Percentiles rank a stretch among this genome's conserved stretches.
These are phyloP conservation scores for Phyllosticta ampelicida DNA, from an alignment of 2,329 filamentous ascomycete genomes.

Conservation along the genomic window DNA sequence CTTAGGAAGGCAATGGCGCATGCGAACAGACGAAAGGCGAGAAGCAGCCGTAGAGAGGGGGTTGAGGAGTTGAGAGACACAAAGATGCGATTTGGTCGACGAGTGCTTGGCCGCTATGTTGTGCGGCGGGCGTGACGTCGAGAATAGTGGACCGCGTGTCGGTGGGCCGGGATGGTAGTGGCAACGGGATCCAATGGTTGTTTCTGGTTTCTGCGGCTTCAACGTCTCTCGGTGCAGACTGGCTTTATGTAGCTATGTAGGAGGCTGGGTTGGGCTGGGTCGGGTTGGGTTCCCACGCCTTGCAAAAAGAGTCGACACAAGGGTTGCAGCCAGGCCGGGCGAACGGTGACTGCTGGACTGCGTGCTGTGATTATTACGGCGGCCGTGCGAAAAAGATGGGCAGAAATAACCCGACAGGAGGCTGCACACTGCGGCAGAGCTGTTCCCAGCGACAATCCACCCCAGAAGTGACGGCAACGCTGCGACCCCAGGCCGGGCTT, in stretches of 20 bases:
- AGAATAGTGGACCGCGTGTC: conserved; percentile 9
- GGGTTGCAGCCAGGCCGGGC: background rate
- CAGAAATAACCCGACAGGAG: conserved; percentile 9
- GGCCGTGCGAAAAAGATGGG: conserved; percentile 3
- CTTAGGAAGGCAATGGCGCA: background rate
- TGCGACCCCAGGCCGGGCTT: background rate
- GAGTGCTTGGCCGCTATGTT: background rate
- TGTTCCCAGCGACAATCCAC: background rate
- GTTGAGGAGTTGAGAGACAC: background rate
- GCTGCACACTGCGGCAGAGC: background rate
- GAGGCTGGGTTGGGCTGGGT: no score
- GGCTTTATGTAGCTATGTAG: background rate
- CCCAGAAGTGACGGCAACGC: background rate
- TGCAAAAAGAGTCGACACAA: background rate
- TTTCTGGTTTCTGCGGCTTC: background rate
- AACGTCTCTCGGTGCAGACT: background rate
- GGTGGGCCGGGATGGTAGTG: background rate
- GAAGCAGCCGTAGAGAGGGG: background rate
- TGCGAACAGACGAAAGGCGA: background rate
- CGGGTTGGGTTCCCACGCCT: background rate
- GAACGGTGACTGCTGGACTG: no score
- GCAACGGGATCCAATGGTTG: conserved; percentile 5
- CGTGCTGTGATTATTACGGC: background rate
- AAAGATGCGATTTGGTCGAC: background rate
- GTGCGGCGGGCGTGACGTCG: conserved; percentile 9